Evolutionary conservation across 768 basidiomycete species (phyloP), one percentile per base, ranked within the genome.

Genomic region (Lactifluus hygrophoroides): DNA sequence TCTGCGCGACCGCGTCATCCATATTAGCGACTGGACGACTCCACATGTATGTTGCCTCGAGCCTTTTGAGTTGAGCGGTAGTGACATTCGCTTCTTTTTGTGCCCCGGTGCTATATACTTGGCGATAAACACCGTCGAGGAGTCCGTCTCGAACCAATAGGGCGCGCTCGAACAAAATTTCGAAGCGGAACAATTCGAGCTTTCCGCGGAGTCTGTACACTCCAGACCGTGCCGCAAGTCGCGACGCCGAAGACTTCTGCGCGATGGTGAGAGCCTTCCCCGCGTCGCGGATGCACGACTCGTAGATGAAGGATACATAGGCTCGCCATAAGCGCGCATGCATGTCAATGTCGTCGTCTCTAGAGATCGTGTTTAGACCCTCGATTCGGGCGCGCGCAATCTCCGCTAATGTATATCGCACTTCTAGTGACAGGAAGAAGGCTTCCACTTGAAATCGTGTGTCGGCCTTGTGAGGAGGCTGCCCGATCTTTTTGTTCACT

Each of bases 391-490:
- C 49, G 48, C 57, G 42, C 16, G 72, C 74, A 17, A 72, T 37
- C 7, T 68, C 54, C 1, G 66, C 70, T 7, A 76, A 58, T 13
- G 66, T 47, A 25, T 69, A 66, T 3, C 75, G 71, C 3, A 73
- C 54, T 19, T 72, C 67, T 40, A 76, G 67, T n/a, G 69, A 68
- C 13, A 68, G 60, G 59, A 70, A 66, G 51, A 70, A 65, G 0
- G 70, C 74, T 43, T 73, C 71, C 32, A 71, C 65, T 27, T 64
- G 63, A 65, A 68, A 71, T 5, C 70, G 68, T 2, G 63, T 61
- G 51, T 72, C 69, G 3, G 70, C 70, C 38, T 65, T 68, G 19
- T 71, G 73, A 1, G 65, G 68, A 0, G 71, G 68, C 43, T 68
- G 67, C 4, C 72, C 73, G 13, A 73, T 65, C 42, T 68, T 63